Evolutionary conservation across 352 stramenopile species (phyloP).

Genomic region (Pythium graminicola): DNA sequence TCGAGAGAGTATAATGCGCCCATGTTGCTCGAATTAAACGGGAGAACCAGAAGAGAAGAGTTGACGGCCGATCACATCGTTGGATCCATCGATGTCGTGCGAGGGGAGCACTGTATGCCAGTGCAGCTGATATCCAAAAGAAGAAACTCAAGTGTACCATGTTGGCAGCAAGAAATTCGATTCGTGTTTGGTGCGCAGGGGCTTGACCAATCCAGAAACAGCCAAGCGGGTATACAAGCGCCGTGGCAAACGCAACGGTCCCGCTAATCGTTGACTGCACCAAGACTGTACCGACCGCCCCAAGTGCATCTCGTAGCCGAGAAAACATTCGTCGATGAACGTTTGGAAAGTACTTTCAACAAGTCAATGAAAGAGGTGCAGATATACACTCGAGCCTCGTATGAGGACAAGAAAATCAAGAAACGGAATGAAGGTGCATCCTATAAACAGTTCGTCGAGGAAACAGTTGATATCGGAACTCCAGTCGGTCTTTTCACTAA

Average conservation of each 20-base stretch:
- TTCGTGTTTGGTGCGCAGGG: conserved; percentile 1
- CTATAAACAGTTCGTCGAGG: not conserved
- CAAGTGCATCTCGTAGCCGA: not conserved
- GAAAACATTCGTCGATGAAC: not conserved
- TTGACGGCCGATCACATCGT: not conserved
- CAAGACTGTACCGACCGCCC: not conserved
- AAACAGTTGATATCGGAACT: no score
- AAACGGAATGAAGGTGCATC: conserved; percentile 6
- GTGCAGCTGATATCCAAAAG: not conserved
- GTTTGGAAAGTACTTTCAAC: no score
- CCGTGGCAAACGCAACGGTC: not conserved
- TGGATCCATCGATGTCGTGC: not conserved
- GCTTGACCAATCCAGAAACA: conserved; percentile 7
- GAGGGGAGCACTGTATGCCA: conserved; percentile 1
- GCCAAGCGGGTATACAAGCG: conserved; percentile 10
- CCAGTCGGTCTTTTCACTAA: no score
- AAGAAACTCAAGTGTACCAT: conserved; percentile 5
- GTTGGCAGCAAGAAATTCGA: conserved; percentile 8
- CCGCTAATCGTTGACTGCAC: conserved; percentile 11
- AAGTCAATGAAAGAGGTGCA: not conserved
- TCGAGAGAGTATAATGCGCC: not conserved
- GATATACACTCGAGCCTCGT: not conserved
- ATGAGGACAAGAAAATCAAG: conserved; percentile 6
- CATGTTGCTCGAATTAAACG: not conserved
- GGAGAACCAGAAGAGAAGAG: conserved; percentile 7